These are phyloP conservation scores for Pigoraptor vietnamica DNA, from an alignment of 78 protist species.

Conservation along the genomic window DNA sequence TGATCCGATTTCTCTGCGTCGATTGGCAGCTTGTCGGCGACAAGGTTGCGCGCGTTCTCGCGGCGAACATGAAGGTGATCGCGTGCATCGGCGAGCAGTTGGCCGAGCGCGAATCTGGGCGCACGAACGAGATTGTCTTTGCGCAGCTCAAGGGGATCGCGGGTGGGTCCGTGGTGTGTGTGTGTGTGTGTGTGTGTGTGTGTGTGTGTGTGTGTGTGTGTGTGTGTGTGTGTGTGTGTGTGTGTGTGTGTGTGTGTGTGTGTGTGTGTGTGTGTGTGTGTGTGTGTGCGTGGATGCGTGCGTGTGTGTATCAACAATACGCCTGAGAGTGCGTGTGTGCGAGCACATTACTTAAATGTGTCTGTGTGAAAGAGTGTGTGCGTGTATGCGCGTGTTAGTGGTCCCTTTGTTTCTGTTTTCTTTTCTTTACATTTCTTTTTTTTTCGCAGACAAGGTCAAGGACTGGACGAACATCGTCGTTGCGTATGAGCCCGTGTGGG, in stretches of 20 bases:
- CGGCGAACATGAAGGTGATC: conserved; percentile 61
- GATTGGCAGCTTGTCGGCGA: conserved; percentile 41
- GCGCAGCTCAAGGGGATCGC: conserved; percentile 28
- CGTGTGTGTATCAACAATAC: no score
- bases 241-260: no score
- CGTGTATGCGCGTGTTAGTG: not conserved
- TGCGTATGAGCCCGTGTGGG: conserved; percentile 99
- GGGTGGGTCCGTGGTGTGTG: not conserved
- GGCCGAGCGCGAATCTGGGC: conserved; percentile 78
- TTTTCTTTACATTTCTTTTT: not conserved
- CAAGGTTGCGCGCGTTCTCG: conserved; percentile 68
- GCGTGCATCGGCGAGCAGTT: conserved; percentile 94
- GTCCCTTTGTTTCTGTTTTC: not conserved
- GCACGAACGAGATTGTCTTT: conserved; percentile 4
- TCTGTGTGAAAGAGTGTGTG: not conserved
- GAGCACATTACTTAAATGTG: no score
- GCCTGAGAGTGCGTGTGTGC: no score
- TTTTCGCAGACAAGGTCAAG: not conserved
- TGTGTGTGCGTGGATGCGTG: no score
- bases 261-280: no score
- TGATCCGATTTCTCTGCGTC: not conserved
- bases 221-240: no score
- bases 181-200: no score
- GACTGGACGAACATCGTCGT: conserved; percentile 75
- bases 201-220: no score